Evolutionary conservation across 2,329 filamentous ascomycete species (phyloP).

Genomic region (Aureobasidium namibiae): DNA sequence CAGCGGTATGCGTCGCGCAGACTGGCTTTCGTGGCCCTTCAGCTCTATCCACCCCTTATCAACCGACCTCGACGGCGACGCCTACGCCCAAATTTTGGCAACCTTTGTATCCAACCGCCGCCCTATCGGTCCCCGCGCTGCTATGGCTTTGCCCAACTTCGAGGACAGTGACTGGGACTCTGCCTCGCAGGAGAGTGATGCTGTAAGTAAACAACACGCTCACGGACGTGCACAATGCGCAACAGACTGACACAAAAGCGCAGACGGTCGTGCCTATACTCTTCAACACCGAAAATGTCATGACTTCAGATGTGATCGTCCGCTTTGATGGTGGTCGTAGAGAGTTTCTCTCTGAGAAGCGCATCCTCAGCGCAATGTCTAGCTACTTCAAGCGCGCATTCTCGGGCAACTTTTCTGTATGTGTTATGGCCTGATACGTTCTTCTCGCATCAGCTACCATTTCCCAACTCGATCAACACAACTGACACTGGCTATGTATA

Average conservation of each 20-base stretch:
- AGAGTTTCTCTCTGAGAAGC: not conserved
- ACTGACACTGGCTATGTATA: not conserved
- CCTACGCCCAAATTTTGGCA: not conserved
- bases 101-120: too few relatives aligned
- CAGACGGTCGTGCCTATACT: not conserved
- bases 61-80: not conserved
- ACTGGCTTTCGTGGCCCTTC: not conserved
- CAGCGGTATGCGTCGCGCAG: not conserved
- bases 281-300: not conserved
- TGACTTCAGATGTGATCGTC: not conserved
- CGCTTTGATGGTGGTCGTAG: not conserved
- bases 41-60: too few relatives aligned
- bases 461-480: not conserved
- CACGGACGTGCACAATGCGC: not conserved
- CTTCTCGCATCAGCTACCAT: not conserved
- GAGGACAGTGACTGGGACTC: not conserved
- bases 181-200: not conserved
- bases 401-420: not conserved
- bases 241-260: not conserved
- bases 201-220: not conserved
- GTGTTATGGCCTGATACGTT: not conserved
- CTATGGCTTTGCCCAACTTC: not conserved
- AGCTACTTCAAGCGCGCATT: not conserved
- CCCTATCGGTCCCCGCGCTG: too few relatives aligned
- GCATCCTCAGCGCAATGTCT: not conserved